Evolutionary conservation across 345 rosid genomes (phyloP), one percentile per base, ranked within the genome.

Genomic region (Aquilaria sinensis): DNA sequence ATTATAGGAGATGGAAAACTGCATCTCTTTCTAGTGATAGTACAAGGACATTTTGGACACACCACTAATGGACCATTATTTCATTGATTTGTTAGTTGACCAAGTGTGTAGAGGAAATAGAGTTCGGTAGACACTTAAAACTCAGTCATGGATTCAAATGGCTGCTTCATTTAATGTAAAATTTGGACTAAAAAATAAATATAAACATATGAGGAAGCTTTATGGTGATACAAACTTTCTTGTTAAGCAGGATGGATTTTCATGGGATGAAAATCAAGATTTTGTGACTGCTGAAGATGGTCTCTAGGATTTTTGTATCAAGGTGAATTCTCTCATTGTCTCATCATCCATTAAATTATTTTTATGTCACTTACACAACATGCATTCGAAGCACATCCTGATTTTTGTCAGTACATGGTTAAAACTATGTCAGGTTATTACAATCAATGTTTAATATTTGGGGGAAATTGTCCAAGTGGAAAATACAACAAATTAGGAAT

Each of bases 41-140:
- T 37, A 83, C 84, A 1, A 77, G 97, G 74, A 91, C 96, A 30
- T 86, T 80, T 68, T 88, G 96, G 96, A 86, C 94, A 16, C 23
- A 0, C 90, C 93, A 4, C 96, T 87, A n/a, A 91, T 91, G 97
- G 97, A 88, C 69, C 84, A 79, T 47, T 74, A 75, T 73, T 79
- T 91, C 60, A 76, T 91, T 72, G 94, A 88, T 45, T 80, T 88
- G 80, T 75, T 91, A 62, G 75, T 86, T 46, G 87, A 81, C 43
- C 97, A 91, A 71, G 89, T 81, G 67, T 76, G 72, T 53, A 79
- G 66, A 77, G 94, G 97, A 72, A 86, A 88, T 68, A 91, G 80
- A 77, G 80, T 84, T 33, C 96, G 94, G 8, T 88, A 91, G 77
- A 84, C 94, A 57, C 88, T 86, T 70, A 85, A 86, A 74, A 70